Conservation (phyloP, 257 asterid species). For the Nyctanthes arbortristis region DNA sequence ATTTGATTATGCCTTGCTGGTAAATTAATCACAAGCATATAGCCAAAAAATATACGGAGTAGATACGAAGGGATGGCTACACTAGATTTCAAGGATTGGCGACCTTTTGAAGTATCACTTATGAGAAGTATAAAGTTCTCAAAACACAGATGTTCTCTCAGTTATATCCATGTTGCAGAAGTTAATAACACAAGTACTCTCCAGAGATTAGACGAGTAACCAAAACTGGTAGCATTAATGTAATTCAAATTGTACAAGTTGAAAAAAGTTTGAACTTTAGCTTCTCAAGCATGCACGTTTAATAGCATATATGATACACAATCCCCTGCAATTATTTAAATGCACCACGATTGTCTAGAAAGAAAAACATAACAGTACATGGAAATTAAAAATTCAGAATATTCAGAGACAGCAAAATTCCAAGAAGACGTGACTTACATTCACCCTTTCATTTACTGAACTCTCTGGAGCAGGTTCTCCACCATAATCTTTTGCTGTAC, state of each 20-base stretch:
- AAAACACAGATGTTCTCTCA: not conserved
- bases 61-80: not conserved
- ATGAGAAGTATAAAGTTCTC: not conserved
- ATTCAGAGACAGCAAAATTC: not conserved
- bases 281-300: not conserved
- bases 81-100: not conserved
- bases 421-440: not conserved
- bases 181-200: not conserved
- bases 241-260: too few species aligned
- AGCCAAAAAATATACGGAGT: too few species aligned
- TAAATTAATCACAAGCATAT: not conserved
- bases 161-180: not conserved
- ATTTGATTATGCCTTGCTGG: not conserved
- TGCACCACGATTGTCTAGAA: not conserved
- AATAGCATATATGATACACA: not conserved
- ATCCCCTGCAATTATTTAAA: not conserved
- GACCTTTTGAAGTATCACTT: not conserved
- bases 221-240: not conserved
- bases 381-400: not conserved
- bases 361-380: not conserved
- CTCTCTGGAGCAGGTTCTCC: conserved; percentile 71
- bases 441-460: conserved; percentile 37
- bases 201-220: not conserved
- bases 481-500: conserved; percentile 85
- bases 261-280: not conserved